Percentiles rank a stretch among this genome's conserved stretches.
Conservation (phyloP, 2,329 filamentous ascomycete species). For the Mollisia scopiformis region DNA sequence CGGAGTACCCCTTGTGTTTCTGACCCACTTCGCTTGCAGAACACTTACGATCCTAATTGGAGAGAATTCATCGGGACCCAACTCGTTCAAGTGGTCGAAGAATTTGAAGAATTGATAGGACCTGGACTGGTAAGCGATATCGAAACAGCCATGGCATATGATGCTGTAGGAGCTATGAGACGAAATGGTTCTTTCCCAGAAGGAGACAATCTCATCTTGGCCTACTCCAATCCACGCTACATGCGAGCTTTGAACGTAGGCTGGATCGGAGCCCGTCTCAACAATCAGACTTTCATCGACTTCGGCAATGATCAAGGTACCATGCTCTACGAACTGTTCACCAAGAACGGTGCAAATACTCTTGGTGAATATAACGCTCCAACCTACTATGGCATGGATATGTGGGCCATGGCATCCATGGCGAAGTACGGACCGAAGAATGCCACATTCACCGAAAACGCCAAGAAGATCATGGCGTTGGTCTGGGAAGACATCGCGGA, state of each 20-base stretch:
- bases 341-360: slow-evolving; percentile 49
- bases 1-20: too few relatives aligned
- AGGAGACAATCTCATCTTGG: slow-evolving; percentile 41
- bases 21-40: slow-evolving; percentile 35
- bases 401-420: slow-evolving; percentile 51
- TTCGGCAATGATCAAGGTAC: slow-evolving; percentile 58
- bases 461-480: slow-evolving; percentile 50
- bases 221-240: slow-evolving; percentile 44
- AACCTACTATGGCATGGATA: slow-evolving; percentile 61
- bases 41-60: slow-evolving; percentile 66
- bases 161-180: slow-evolving; percentile 61
- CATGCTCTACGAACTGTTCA: slow-evolving; percentile 59
- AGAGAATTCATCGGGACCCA: slow-evolving; percentile 63
- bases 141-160: slow-evolving; percentile 54
- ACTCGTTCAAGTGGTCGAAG: slow-evolving; percentile 59
- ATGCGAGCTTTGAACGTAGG: slow-evolving; percentile 63
- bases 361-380: slow-evolving; percentile 57
- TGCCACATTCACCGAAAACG: slow-evolving; percentile 56
- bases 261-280: slow-evolving; percentile 56
- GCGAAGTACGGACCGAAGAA: slow-evolving; percentile 57
- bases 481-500: slow-evolving; percentile 55
- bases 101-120: slow-evolving; percentile 52
- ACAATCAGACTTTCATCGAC: slow-evolving; percentile 61
- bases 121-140: slow-evolving; percentile 46
- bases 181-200: slow-evolving; percentile 55